phyloP scores from a whole-genome alignment of 2,329 filamentous ascomycete genomes.

The Amphichorda felina region DNA sequence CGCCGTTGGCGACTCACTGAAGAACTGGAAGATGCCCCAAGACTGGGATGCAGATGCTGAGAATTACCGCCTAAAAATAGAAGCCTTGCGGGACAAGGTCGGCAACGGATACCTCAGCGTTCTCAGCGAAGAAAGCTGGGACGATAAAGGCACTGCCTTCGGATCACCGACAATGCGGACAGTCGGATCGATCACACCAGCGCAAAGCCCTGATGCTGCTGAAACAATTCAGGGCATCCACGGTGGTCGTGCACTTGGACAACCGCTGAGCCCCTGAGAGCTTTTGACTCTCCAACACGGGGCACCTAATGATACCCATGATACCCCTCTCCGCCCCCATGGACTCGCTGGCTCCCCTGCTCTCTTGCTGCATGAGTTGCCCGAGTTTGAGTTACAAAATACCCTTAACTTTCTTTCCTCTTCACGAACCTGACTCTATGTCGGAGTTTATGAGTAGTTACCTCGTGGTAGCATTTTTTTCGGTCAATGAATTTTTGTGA shows the following conservation, averaged over 20 bases:
- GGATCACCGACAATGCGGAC: slow-evolving; percentile 6
- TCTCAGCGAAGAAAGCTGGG: slow-evolving; percentile 66
- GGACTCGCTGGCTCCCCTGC: neutral
- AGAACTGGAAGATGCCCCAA: slow-evolving; percentile 28
- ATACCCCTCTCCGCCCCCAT: slow-evolving; percentile 1
- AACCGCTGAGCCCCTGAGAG: slow-evolving; percentile 4
- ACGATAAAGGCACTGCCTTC: slow-evolving; percentile 19
- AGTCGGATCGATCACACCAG: slow-evolving; percentile 11
- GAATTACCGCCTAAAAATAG: slow-evolving; percentile 78
- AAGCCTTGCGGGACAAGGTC: slow-evolving; percentile 73
- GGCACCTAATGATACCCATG: too few relatives aligned
- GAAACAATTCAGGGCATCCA: slow-evolving; percentile 34
- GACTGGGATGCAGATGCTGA: slow-evolving; percentile 62
- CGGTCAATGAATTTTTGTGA: slow-evolving; percentile 7
- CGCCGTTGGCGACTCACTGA: neutral
- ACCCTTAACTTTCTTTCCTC: slow-evolving; percentile 6
- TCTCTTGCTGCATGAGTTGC: too few relatives aligned
- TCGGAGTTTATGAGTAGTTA: slow-evolving; percentile 2
- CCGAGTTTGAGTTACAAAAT: too few relatives aligned
- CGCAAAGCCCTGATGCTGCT: slow-evolving; percentile 17
- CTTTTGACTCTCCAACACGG: too few relatives aligned
- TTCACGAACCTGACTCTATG: too few relatives aligned
- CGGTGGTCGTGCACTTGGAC: slow-evolving; percentile 39
- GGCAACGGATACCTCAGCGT: slow-evolving; percentile 81
- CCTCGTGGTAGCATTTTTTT: slow-evolving; percentile 6